A percentile compares a stretch with the other conserved stretches of the same genome.
Evolutionary conservation across 441 rosid genomes (phyloP).

Genomic region (Gossypium schwendimanii): DNA sequence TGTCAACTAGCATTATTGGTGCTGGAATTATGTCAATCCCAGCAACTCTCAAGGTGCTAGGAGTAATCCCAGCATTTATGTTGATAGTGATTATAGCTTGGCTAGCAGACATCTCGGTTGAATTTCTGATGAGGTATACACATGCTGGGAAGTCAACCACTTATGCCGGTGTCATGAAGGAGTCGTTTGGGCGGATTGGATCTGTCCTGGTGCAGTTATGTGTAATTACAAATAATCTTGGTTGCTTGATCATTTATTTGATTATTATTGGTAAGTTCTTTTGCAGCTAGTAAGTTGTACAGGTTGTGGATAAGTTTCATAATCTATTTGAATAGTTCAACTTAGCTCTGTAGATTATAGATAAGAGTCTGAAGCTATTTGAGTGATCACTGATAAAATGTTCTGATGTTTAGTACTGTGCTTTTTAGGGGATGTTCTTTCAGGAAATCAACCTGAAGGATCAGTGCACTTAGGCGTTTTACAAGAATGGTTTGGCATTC

Average conservation of each 20-base stretch:
- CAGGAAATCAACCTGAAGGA: slow-evolving; percentile 47
- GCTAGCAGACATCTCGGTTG: slow-evolving; percentile 60
- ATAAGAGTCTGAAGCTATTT: background rate
- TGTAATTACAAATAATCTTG: slow-evolving; percentile 59
- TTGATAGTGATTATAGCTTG: slow-evolving; percentile 50
- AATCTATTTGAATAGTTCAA: background rate
- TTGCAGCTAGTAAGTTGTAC: background rate
- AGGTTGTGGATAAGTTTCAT: background rate
- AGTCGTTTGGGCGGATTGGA: slow-evolving; percentile 56
- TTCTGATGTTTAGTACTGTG: background rate
- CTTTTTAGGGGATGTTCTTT: slow-evolving; percentile 63
- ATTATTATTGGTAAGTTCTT: slow-evolving; percentile 54
- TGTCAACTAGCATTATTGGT: slow-evolving; percentile 71
- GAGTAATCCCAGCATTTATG: slow-evolving; percentile 57
- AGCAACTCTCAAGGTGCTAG: slow-evolving; percentile 68
- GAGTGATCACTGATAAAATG: background rate
- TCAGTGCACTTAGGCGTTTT: slow-evolving; percentile 47
- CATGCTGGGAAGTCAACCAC: slow-evolving; percentile 47
- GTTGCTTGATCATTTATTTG: slow-evolving; percentile 55
- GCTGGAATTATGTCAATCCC: slow-evolving; percentile 94
- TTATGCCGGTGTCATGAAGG: slow-evolving; percentile 70
- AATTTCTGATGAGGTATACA: slow-evolving; percentile 57
- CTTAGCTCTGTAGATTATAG: background rate
- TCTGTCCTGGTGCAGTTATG: slow-evolving; percentile 44
- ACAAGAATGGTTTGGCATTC: slow-evolving; percentile 74